Conservation (phyloP, 495 filamentous ascomycete genomes). For the Xylaria scruposa region DNA sequence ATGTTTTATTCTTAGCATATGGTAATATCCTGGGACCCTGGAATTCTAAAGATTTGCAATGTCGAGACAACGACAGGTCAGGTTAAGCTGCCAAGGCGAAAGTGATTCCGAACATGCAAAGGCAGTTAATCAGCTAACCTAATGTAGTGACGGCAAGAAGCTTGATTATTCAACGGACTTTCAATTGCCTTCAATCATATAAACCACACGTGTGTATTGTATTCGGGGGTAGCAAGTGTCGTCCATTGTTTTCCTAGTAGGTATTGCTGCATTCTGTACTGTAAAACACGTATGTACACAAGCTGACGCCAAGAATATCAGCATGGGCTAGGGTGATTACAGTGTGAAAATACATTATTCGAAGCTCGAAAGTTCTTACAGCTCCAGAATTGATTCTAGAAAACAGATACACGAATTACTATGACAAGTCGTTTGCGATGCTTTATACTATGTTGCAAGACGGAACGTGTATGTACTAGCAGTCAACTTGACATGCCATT, state of each 20-base stretch:
- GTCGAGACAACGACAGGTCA: conserved; percentile 6
- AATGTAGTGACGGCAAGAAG: background rate
- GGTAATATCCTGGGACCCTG: background rate
- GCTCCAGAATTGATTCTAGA: background rate
- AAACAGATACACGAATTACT: background rate
- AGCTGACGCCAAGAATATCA: conserved; percentile 8
- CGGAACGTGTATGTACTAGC: background rate
- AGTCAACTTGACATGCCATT: background rate
- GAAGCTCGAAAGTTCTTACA: background rate
- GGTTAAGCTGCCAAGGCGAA: background rate
- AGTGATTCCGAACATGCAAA: background rate
- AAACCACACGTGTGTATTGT: background rate
- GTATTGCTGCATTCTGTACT: background rate
- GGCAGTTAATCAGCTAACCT: background rate
- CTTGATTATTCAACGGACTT: background rate
- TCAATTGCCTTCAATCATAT: background rate
- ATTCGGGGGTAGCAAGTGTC: background rate
- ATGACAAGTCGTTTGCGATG: background rate
- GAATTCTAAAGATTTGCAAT: conserved; percentile 7
- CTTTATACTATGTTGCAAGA: background rate
- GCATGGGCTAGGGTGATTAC: background rate
- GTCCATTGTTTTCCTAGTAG: background rate
- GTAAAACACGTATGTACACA: background rate
- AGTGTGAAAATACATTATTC: background rate
- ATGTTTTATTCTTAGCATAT: conserved; percentile 13